Evolutionary conservation across 495 filamentous ascomycete genomes (phyloP).

Genomic region (Diplogelasinospora grovesii): DNA sequence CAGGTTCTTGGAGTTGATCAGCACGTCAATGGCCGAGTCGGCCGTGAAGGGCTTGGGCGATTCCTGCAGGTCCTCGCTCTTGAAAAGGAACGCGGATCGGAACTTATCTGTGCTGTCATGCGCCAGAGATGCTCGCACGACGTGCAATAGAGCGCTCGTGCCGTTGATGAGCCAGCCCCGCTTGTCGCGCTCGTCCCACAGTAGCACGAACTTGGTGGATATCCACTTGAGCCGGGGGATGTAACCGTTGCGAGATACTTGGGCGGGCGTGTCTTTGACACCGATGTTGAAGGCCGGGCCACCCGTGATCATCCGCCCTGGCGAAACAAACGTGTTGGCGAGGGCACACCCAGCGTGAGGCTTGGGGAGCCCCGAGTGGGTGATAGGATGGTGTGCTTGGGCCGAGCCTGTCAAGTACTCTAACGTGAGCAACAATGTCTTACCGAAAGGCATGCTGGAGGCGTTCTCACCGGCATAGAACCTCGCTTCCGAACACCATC

Average conservation of each 20-base stretch:
- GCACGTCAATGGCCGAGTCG: slow-evolving; percentile 11
- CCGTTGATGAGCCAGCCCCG: slow-evolving; percentile 30
- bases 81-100: not conserved
- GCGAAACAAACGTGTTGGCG: slow-evolving; percentile 18
- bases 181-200: slow-evolving; percentile 27
- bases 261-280: slow-evolving; percentile 19
- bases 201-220: slow-evolving; percentile 12
- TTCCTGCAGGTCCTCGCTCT: slow-evolving; percentile 3
- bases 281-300: slow-evolving; percentile 11
- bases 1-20: slow-evolving; percentile 15
- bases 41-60: not conserved
- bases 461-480: not conserved
- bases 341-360: slow-evolving; percentile 10
- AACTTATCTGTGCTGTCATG: slow-evolving; percentile 9
- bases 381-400: not conserved
- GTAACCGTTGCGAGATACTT: slow-evolving; percentile 12
- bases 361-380: slow-evolving; percentile 5
- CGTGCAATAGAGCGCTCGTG: slow-evolving; percentile 25
- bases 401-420: too few species aligned
- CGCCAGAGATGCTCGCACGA: slow-evolving; percentile 19
- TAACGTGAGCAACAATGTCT: too few species aligned
- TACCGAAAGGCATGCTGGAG: not conserved
- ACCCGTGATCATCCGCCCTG: slow-evolving; percentile 18
- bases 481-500: not conserved
- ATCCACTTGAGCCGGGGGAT: slow-evolving; percentile 16